Evolutionary conservation across 1,139 yeast species (phyloP), one percentile per base, ranked within the genome.

Genomic region (Ogataea hybrid): DNA sequence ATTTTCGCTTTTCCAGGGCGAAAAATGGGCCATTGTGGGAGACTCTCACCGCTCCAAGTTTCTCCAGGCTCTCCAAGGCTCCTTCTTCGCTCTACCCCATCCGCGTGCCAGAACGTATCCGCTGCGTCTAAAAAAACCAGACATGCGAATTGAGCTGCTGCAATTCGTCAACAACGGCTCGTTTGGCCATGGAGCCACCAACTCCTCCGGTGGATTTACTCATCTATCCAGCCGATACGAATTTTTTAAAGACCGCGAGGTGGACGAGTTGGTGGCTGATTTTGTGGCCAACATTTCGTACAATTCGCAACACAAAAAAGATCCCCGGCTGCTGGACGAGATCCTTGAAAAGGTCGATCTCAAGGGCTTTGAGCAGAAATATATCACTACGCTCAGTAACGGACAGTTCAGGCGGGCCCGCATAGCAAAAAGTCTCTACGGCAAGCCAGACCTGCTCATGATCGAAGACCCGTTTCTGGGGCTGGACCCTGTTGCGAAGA

Each of bases 401-500:
- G 98, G 98, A 0, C 98, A 92, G 63, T 80, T 86, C 62, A 73
- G 98, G 52, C 70, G 98, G 37, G 96, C 97, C 0, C 71, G 96
- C 47, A 68, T 92, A 23, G 97, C 97, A 0, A 75, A 77, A 48
- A 78, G 90, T 0, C 58, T 92, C 40, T 71, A 88, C 40, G 68
- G 70, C 41, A 68, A 75, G 37, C 96, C 97, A 0, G 69, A 70
- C 31, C 53, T 89, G 20, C 66, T 89, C 44, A 61, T 90, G 9
- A 72, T 92, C 14, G 97, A 92, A 61, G 97, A 92, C 54, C 96
- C 97, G 6, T 89, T 88, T 57, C 65, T 92, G 35, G 98, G 98
- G 0, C 68, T 92, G 22, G 98, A 92, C 56, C 95, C 96, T 0
- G 61, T 64, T 0, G 89, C 94, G 15, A 71, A 89, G 0, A 50